Evolutionary conservation across 805 yeast species (phyloP).

Genomic region (Barnettozyma siamensis): DNA sequence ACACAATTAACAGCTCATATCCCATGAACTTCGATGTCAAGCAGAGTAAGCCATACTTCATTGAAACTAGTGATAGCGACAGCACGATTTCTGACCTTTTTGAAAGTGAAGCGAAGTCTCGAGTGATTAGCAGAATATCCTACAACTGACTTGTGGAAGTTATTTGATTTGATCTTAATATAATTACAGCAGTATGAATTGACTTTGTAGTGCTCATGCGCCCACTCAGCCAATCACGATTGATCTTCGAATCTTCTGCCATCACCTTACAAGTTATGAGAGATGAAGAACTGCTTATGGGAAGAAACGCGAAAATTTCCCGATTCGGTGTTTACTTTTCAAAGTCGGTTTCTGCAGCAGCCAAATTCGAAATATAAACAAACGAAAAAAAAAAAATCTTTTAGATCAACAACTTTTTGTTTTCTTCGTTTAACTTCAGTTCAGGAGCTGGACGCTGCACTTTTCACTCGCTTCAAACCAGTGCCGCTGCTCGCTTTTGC

Average conservation of each 20-base stretch:
- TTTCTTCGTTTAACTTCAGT: too few species aligned
- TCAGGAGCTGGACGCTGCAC: too few species aligned
- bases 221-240: too few species aligned
- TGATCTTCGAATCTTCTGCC: too few species aligned
- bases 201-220: too few species aligned
- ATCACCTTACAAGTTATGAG: too few species aligned
- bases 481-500: too few species aligned
- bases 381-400: background rate
- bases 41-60: background rate
- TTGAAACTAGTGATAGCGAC: background rate
- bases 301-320: background rate
- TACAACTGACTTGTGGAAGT: too few species aligned
- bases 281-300: too few species aligned
- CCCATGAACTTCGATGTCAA: background rate
- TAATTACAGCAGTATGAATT: too few species aligned
- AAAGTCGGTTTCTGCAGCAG: background rate
- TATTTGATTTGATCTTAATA: too few species aligned
- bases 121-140: background rate
- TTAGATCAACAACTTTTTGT: background rate
- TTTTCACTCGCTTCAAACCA: too few species aligned
- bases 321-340: background rate
- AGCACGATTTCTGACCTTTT: constrained; percentile 4
- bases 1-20: background rate
- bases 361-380: background rate
- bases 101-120: background rate